Percentiles rank a stretch among this genome's conserved stretches.
phyloP scores from a whole-genome alignment of 2,329 filamentous ascomycete genomes.

The Fusarium torreyae region DNA sequence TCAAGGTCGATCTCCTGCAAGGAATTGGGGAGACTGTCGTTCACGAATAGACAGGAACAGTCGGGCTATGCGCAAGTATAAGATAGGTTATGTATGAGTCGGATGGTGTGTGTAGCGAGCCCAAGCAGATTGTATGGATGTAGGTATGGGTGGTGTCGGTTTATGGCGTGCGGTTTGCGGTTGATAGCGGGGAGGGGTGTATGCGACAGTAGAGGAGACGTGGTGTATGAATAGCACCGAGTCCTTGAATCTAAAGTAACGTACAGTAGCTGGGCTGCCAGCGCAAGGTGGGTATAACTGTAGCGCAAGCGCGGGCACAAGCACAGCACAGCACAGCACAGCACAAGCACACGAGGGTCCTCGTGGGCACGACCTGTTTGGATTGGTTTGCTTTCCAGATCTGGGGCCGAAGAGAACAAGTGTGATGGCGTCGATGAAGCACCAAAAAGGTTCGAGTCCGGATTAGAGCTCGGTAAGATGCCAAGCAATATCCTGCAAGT shows the following conservation, averaged over 20 bases:
- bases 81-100: slow-evolving; percentile 34
- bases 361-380: slow-evolving; percentile 27
- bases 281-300: slow-evolving; percentile 29
- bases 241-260: slow-evolving; percentile 28
- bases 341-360: slow-evolving; percentile 20
- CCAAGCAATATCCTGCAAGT: slow-evolving; percentile 40
- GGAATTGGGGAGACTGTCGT: slow-evolving; percentile 26
- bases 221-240: slow-evolving; percentile 44
- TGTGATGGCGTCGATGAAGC: slow-evolving; percentile 43
- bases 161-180: slow-evolving; percentile 45
- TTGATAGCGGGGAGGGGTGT: slow-evolving; percentile 42
- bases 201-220: slow-evolving; percentile 6
- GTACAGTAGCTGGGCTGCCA: slow-evolving; percentile 8
- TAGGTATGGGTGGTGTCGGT: slow-evolving; percentile 44
- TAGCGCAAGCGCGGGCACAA: slow-evolving; percentile 13
- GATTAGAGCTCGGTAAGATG: slow-evolving; percentile 30
- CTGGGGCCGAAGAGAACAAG: slow-evolving; percentile 38
- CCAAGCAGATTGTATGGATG: slow-evolving; percentile 29
- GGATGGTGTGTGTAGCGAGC: slow-evolving; percentile 44
- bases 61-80: slow-evolving; percentile 31
- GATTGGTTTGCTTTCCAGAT: slow-evolving; percentile 35
- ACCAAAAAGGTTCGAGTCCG: slow-evolving; percentile 38
- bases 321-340: neutral
- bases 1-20: slow-evolving; percentile 46
- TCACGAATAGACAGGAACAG: slow-evolving; percentile 24